Evolutionary conservation across 495 filamentous ascomycete genomes (phyloP), one percentile per base, ranked within the genome.

Genomic region (Aspergillus haitiensis): DNA sequence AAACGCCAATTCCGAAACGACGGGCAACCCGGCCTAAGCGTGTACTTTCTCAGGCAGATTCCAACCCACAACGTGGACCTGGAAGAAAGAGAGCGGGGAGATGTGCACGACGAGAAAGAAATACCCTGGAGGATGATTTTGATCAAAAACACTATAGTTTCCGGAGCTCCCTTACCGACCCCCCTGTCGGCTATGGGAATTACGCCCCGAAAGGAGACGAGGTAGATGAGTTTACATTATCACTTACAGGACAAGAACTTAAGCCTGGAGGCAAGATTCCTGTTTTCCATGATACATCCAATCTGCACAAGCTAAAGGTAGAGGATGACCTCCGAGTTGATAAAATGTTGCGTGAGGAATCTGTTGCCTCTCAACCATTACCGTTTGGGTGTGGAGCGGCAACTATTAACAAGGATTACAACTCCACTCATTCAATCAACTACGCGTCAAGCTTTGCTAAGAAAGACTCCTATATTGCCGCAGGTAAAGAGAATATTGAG

Each of bases 401-500:
- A 21, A 42, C 16, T 11, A 42, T n/a, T 11, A 45, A 57, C 34
- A 46, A 18, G 33, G 9, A 60, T 44, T 11, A 53, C 34, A 59
- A 67, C 37, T 40, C 60, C 21, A 52, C 68, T 31, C 50, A 31
- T 8, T 32, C 63, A 27, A 50, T 55, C n/a, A 58, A 33, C 16
- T 60, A 65, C 55, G 46, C 49, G 9, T 60, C 61, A 12, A 62
- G 49, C 16, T 35, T 59, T 7, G 6, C 35, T 31, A 60, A 55
- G 50, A 55, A 21, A 18, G 16, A 39, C 47, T 37, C 52, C 27
- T 52, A 49, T 18, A 12, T 57, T 18, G 12, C 53, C 0, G 36
- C 39, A 10, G 68, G 69, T 16, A 78, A 79, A 45, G 78, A 82
- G 55, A 82, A 80, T 60, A 64, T 79, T n/a, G 75, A 78, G 55